Evolutionary conservation across 2,329 filamentous ascomycete genomes (phyloP), one percentile per base, ranked within the genome.

Genomic region (Tolypocladium paradoxum): DNA sequence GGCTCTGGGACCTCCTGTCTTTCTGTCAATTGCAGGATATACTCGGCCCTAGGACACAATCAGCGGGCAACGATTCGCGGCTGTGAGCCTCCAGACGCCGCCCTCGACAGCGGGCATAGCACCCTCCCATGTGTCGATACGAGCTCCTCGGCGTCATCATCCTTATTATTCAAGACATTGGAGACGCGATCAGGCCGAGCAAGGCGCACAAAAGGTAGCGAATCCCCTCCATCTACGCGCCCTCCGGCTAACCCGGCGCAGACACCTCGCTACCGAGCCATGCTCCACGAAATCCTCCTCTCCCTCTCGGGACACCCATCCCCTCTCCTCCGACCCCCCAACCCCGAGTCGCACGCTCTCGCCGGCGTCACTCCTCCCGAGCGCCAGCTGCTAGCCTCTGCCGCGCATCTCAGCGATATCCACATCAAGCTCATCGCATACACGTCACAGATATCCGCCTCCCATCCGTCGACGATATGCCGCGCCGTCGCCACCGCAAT

Each of bases 251-350:
- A 50, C n/a, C 22, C 20, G 18, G n/a, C 18, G 6, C 45, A 56
- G 55, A 31, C 49, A 16, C 24, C 52, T 53, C 12, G 18, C 51
- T 24, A 38, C 53, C 29, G 50, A 52, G 48, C 60, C 60, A 99
- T 99, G 93, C 88, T 99, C 70, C 93, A 97, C 81, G 93, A 99
- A 78, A 90, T 99, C 74, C 84, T 97, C 71, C 85, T 99, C 71
- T 92, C 91, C 69, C 84, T 97, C 71, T 95, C 91, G 64, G 92
- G 93, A 61, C 89, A 97, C 73, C 87, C 88, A 58, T 96, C 92
- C 59, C 87, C 90, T 60, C 82, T 97, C 66, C 87, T 96, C 73
- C 79, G 81, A 68, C 66, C 73, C 61, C 67, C 74, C 61, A 64
- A 70, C 62, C 69, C 75, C 61, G 74, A 73, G 58, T 67, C 73